A percentile compares a stretch with the other conserved stretches of the same genome.
phyloP scores from a whole-genome alignment of 176 grass and related monocot species.

The Oryza nivara region DNA sequence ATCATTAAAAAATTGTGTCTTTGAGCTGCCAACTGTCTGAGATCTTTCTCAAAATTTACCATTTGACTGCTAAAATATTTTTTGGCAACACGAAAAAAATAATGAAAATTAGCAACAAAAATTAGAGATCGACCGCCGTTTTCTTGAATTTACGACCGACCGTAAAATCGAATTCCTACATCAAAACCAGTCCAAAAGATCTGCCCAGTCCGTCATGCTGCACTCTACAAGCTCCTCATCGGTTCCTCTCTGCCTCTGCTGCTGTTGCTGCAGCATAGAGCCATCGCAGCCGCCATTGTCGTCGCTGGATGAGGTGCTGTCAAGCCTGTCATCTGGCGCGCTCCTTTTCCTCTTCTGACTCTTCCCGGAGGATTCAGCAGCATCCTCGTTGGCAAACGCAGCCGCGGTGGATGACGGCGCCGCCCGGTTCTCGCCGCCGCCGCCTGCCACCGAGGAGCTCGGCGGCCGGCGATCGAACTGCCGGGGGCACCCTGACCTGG shows the following conservation, averaged over 20 bases:
- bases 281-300: constrained; percentile 18
- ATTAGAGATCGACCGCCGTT: not conserved
- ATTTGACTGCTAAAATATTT: not conserved
- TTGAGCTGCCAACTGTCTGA: not conserved
- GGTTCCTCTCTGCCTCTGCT: not conserved
- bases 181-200: constrained; percentile 42
- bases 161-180: not conserved
- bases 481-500: constrained; percentile 55
- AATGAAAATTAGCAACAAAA: not conserved
- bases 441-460: not conserved
- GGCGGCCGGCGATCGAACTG: constrained; percentile 89
- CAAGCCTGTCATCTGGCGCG: constrained; percentile 11
- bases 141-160: not conserved
- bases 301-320: constrained; percentile 25
- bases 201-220: constrained; percentile 24
- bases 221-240: constrained; percentile 16
- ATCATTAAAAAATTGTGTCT: not conserved
- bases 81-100: not conserved
- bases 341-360: constrained; percentile 47
- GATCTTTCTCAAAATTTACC: not conserved
- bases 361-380: not conserved
- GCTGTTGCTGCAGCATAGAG: constrained; percentile 26
- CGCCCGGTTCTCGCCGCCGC: not conserved
- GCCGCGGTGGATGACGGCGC: not conserved
- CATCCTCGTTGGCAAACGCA: not conserved